These are phyloP conservation scores for Drosera capensis DNA, from an alignment of 148 eudicot species.

Conservation along the genomic window DNA sequence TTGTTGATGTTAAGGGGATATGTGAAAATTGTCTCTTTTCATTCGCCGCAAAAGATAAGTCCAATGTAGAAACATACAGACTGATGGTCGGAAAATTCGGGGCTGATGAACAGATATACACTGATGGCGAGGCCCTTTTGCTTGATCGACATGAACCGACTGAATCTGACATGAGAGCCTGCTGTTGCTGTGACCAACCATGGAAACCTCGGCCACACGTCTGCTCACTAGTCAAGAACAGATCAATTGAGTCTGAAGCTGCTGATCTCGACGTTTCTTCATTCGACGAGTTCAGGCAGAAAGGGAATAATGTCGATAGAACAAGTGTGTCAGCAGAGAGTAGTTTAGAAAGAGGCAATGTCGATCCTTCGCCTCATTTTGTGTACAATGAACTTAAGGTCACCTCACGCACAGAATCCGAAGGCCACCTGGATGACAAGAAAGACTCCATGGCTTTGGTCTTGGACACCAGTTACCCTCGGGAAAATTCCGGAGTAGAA, in stretches of 20 bases:
- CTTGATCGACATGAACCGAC: constrained; percentile 15
- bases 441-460: constrained; percentile 10
- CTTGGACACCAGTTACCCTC: constrained; percentile 10
- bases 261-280: constrained; percentile 19
- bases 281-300: constrained; percentile 11
- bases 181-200: constrained; percentile 54
- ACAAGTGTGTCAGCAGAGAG: constrained; percentile 8
- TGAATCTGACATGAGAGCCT: constrained; percentile 21
- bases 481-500: constrained; percentile 6
- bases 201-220: constrained; percentile 26
- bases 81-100: constrained; percentile 69
- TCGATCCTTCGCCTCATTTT: constrained; percentile 27
- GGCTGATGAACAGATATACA: constrained; percentile 23
- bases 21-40: constrained; percentile 89
- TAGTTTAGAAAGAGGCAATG: constrained; percentile 2
- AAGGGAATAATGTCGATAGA: constrained; percentile 15
- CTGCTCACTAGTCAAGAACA: constrained; percentile 18
- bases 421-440: constrained; percentile 10
- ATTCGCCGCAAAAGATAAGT: constrained; percentile 60
- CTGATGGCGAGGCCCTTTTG: constrained; percentile 14
- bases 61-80: constrained; percentile 62
- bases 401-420: constrained; percentile 49
- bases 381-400: constrained; percentile 43
- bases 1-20: constrained; percentile 61
- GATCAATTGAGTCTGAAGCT: constrained; percentile 20